Conservation (phyloP, 2,329 filamentous ascomycete genomes). For the Coniochaeta sp. region DNA sequence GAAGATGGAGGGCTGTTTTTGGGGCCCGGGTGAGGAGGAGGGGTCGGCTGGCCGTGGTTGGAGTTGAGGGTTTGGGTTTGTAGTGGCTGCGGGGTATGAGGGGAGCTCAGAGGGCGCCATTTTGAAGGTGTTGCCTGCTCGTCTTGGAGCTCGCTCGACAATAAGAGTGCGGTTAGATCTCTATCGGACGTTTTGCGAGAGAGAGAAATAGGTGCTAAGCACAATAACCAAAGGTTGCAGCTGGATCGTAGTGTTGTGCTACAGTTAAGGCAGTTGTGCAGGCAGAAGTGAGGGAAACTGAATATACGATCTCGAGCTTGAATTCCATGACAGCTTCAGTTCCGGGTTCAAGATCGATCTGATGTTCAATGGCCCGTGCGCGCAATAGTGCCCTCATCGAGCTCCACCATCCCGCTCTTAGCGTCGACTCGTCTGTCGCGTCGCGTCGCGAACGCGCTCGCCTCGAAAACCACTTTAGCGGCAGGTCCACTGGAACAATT, state of each 20-base stretch:
- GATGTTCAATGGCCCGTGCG: neutral
- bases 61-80: neutral
- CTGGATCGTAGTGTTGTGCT: too few relatives aligned
- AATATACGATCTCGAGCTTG: neutral
- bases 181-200: too few relatives aligned
- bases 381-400: neutral
- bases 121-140: neutral
- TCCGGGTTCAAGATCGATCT: neutral
- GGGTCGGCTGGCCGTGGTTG: neutral
- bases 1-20: too few relatives aligned
- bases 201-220: too few relatives aligned
- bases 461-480: neutral
- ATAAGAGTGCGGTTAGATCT: too few relatives aligned
- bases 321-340: neutral
- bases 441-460: neutral
- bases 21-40: constrained; percentile 9
- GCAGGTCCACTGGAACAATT: neutral
- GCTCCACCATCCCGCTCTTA: neutral
- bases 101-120: neutral
- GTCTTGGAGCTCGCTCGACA: neutral
- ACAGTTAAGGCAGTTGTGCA: neutral
- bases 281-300: too few relatives aligned
- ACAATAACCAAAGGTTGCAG: too few relatives aligned
- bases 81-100: neutral
- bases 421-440: neutral